These are phyloP conservation scores for Rhizopogon vulgaris DNA, from an alignment of 768 basidiomycete genomes.

Conservation along the genomic window DNA sequence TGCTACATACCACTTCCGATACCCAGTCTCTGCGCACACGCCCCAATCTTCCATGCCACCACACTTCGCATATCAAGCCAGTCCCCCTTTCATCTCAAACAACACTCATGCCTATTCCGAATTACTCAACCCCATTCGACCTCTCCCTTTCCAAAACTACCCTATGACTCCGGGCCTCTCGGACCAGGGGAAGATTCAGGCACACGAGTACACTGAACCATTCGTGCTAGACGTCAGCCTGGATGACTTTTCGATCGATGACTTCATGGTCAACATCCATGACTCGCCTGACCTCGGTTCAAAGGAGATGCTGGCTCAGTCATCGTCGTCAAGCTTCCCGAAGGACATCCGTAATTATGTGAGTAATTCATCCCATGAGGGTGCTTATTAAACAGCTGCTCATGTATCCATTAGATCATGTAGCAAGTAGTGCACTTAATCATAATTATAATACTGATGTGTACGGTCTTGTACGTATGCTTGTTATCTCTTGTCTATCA, in stretches of 20 bases:
- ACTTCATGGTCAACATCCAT: conserved; percentile 10
- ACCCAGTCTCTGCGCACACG: conserved; percentile 18
- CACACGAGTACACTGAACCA: conserved; percentile 13
- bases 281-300: conserved; percentile 11
- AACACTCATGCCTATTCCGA: conserved; percentile 1
- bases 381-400: conserved; percentile 1
- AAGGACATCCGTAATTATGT: conserved; percentile 29
- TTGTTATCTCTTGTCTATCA: not conserved
- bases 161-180: not conserved
- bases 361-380: conserved; percentile 11
- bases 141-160: conserved; percentile 7
- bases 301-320: conserved; percentile 1
- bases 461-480: not conserved
- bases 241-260: conserved; percentile 21
- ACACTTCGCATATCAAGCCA: not conserved
- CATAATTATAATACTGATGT: conserved; percentile 1
- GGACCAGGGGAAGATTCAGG: not conserved
- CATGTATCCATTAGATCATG: conserved; percentile 15
- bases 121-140: not conserved
- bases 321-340: conserved; percentile 24
- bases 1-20: conserved; percentile 53
- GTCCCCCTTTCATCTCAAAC: not conserved
- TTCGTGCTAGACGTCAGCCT: conserved; percentile 25
- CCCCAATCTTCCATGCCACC: conserved; percentile 13
- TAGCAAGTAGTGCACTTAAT: conserved; percentile 6